Evolutionary conservation across 2,329 filamentous ascomycete species (phyloP), one percentile per base, ranked within the genome.

Genomic region (Claviceps sorghi): DNA sequence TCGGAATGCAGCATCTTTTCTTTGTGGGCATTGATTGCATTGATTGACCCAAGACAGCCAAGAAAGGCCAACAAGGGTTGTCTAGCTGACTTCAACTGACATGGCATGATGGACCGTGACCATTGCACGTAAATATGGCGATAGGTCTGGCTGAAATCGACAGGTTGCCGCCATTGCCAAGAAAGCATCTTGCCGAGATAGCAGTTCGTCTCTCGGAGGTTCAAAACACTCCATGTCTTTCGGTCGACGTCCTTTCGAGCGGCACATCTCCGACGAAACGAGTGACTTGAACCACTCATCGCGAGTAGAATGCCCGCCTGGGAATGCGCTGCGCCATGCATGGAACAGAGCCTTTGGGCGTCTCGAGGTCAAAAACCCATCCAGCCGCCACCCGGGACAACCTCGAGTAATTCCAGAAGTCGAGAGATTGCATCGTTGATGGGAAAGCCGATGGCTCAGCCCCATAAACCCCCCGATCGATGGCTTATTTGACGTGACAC

Each of bases 401-500:
- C 34, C 26, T 26, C 52, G 30, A 26, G 11, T 30, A 30, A 36
- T 43, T 49, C 51, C 44, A 52, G 41, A 53, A 53, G 51, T 47
- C 46, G 49, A 46, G 41, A 29, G 11, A 22, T 43, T 11, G 21
- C 41, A 43, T 43, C 7, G 43, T 19, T 38, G 21, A 38, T 36
- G 46, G 46, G 32, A 21, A 15, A 8, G 26, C 13, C 10, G 22
- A 21, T 50, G 21, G 42, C 26, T 29, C 34, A 42, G 51, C 40
- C 34, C 51, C 45, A 29, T 45, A 44, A 29, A 29, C 5, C 41
- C 40, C 45, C 42, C n/a, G 32, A 41, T 17, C 19, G 46, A 30
- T 8, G 48, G 34, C 36, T 8, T 8, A 22, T 30, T 43, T 43
- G 19, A 19, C 46, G 21, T 44, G 22, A 32, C 43, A 44, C 32